A percentile compares a stretch with the other conserved stretches of the same genome.
Evolutionary conservation across 2,329 filamentous ascomycete genomes (phyloP).

Genomic region (Seiridium unicorne): DNA sequence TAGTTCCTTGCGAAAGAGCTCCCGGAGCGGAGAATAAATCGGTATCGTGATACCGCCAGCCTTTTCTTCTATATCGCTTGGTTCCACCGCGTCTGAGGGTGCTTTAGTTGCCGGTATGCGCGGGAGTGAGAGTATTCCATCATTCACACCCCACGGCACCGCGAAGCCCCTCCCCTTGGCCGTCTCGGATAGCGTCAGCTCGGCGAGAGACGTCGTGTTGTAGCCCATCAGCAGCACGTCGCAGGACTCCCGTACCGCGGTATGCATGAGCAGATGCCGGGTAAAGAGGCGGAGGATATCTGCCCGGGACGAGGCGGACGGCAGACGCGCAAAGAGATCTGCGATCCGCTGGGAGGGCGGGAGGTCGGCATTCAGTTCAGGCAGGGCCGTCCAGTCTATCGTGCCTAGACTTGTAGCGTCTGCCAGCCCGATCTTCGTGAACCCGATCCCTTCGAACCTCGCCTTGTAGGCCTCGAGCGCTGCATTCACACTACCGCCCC

Average conservation of each 20-base stretch:
- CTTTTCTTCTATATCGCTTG: slow-evolving; percentile 21
- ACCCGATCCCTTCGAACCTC: slow-evolving; percentile 65
- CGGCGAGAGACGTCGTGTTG: slow-evolving; percentile 84
- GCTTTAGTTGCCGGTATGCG: not conserved
- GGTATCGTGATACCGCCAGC: slow-evolving; percentile 21
- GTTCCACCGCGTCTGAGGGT: not conserved
- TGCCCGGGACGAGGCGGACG: slow-evolving; percentile 71
- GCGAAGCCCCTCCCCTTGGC: slow-evolving; percentile 87
- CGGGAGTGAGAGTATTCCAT: slow-evolving; percentile 54
- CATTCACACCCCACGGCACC: slow-evolving; percentile 77
- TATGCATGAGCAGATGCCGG: slow-evolving; percentile 67
- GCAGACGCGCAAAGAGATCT: slow-evolving; percentile 56
- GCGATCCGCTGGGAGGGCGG: slow-evolving; percentile 36
- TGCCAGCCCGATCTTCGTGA: slow-evolving; percentile 63
- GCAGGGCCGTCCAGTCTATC: slow-evolving; percentile 54
- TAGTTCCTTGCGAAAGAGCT: slow-evolving; percentile 81
- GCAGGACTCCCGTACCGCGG: slow-evolving; percentile 59
- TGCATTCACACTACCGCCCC: slow-evolving; percentile 16
- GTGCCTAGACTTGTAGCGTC: slow-evolving; percentile 51
- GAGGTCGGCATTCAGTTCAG: slow-evolving; percentile 10
- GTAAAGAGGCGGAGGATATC: slow-evolving; percentile 73
- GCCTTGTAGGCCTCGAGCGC: slow-evolving; percentile 40
- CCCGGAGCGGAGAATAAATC: slow-evolving; percentile 78
- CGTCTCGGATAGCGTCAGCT: slow-evolving; percentile 80
- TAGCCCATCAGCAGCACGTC: slow-evolving; percentile 78